phyloP scores from a whole-genome alignment of 176 grass and related monocot species.

The Rhynchospora pubera region DNA sequence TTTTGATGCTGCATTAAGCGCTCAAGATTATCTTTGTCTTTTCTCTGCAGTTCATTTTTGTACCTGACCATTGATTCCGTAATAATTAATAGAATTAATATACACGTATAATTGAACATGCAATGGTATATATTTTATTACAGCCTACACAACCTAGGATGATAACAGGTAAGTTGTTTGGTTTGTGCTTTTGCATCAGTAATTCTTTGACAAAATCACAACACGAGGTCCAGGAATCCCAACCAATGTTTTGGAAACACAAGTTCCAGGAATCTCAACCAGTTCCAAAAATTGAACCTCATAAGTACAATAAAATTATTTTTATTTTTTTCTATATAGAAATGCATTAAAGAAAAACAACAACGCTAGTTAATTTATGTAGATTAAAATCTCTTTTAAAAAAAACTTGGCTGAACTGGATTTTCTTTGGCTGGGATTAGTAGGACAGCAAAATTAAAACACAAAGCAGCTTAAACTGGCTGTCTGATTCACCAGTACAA shows the following conservation, averaged over 20 bases:
- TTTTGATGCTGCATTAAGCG: conserved; percentile 76
- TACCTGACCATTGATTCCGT: conserved; percentile 35
- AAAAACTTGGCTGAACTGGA: no score
- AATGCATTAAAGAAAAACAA: no score
- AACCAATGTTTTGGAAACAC: not conserved
- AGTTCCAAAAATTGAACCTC: no score
- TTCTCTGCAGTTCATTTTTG: conserved; percentile 72
- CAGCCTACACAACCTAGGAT: not conserved
- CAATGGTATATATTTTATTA: not conserved
- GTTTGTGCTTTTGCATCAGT: not conserved
- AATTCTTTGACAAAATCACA: not conserved
- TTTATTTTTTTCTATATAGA: no score
- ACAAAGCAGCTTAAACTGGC: no score
- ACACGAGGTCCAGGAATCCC: not conserved
- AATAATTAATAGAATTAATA: not conserved
- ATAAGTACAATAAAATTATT: no score
- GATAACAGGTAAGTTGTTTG: not conserved
- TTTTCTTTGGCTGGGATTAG: no score
- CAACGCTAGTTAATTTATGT: no score
- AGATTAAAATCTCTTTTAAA: no score
- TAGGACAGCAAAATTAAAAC: no score
- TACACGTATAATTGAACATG: not conserved
- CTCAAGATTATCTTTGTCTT: conserved; percentile 60
- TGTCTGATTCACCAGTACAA: no score
- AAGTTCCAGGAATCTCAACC: not conserved